These are phyloP conservation scores for Penicillium polonicum DNA, from an alignment of 2,329 filamentous ascomycete species.

Conservation along the genomic window DNA sequence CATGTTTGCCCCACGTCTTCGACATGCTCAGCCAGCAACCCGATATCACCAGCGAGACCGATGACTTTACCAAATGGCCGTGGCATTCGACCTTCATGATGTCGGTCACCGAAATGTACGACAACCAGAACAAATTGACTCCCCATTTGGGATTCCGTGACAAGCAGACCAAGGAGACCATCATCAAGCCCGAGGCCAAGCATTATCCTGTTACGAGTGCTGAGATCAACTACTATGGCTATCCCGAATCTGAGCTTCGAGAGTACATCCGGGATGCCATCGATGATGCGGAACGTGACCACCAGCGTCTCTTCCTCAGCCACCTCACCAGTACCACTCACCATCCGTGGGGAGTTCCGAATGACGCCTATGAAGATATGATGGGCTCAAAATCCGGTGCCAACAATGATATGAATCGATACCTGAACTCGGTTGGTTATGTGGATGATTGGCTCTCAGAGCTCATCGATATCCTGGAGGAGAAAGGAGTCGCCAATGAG, in stretches of 20 bases:
- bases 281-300: slow-evolving; percentile 31
- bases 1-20: slow-evolving; percentile 44
- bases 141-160: slow-evolving; percentile 30
- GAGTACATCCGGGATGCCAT: slow-evolving; percentile 37
- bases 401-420: slow-evolving; percentile 29
- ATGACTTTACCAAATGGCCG: slow-evolving; percentile 33
- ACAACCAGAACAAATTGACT: slow-evolving; percentile 31
- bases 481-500: slow-evolving; percentile 34
- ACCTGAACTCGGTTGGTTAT: slow-evolving; percentile 35
- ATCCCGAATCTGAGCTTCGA: slow-evolving; percentile 32
- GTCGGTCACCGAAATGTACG: slow-evolving; percentile 33
- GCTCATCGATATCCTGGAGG: slow-evolving; percentile 32
- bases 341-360: slow-evolving; percentile 34
- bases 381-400: slow-evolving; percentile 19
- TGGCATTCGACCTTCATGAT: slow-evolving; percentile 38
- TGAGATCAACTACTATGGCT: slow-evolving; percentile 37
- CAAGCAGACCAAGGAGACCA: slow-evolving; percentile 29
- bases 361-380: slow-evolving; percentile 27
- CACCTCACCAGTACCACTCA: slow-evolving; percentile 38
- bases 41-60: slow-evolving; percentile 22
- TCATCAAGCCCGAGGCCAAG: slow-evolving; percentile 26
- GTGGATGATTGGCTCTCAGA: slow-evolving; percentile 34
- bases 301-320: slow-evolving; percentile 34
- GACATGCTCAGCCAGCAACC: slow-evolving; percentile 26
- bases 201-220: slow-evolving; percentile 25